Conservation (phyloP, 495 filamentous ascomycete genomes). For the Aspergillus egyptiacus region DNA sequence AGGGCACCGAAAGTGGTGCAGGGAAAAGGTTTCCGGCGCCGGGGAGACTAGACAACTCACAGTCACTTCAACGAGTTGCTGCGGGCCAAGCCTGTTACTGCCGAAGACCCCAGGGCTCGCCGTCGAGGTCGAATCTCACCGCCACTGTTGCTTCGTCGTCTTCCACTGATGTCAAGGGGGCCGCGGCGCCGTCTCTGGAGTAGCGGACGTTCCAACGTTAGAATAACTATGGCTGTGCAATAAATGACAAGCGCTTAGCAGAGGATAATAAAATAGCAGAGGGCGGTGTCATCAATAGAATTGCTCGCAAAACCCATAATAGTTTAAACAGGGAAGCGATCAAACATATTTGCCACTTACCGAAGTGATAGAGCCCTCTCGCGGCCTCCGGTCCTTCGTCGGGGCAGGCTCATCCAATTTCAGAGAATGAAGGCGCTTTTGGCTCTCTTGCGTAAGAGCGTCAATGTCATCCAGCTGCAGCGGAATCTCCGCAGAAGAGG, state of each 20-base stretch:
- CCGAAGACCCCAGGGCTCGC: constrained; percentile 38
- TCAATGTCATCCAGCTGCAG: constrained; percentile 66
- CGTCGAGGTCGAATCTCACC: constrained; percentile 42
- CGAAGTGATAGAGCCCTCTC: constrained; percentile 22
- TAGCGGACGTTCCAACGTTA: constrained; percentile 47
- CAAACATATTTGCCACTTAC: constrained; percentile 34
- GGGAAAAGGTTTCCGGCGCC: constrained; percentile 18
- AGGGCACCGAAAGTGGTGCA: constrained; percentile 15
- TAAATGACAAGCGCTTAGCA: constrained; percentile 38
- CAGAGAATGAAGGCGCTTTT: constrained; percentile 75
- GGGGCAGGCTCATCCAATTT: constrained; percentile 62
- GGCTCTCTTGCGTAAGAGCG: constrained; percentile 70
- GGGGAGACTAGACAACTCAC: constrained; percentile 24
- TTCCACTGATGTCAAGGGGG: constrained; percentile 35
- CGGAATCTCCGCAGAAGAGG: constrained; percentile 42
- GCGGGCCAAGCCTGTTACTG: constrained; percentile 39
- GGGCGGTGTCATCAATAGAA: constrained; percentile 5
- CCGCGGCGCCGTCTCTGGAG: constrained; percentile 48
- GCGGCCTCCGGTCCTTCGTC: constrained; percentile 39
- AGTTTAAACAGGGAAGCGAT: constrained; percentile 19
- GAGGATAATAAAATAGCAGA: constrained; percentile 28
- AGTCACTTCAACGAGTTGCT: constrained; percentile 43
- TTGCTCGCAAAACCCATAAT: constrained; percentile 14
- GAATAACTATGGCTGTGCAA: constrained; percentile 46
- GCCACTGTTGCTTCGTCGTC: constrained; percentile 44